Evolutionary conservation across 331 rosid genomes (phyloP).

Genomic region (Cydonia oblonga): DNA sequence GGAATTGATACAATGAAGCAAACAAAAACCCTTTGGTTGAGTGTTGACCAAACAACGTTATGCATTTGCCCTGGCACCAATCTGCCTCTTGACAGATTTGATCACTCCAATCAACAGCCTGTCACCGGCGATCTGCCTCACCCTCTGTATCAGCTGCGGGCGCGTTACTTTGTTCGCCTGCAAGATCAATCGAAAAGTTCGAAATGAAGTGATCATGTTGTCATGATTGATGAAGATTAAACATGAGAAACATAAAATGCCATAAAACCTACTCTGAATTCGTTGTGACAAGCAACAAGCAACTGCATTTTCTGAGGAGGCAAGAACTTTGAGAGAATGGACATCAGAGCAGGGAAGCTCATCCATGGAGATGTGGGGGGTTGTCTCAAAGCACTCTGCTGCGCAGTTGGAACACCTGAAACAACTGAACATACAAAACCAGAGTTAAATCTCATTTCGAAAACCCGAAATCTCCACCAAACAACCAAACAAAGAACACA

Average conservation of each 20-base stretch:
- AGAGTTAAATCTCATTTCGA: neutral
- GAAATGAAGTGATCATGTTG: neutral
- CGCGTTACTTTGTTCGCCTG: constrained; percentile 16
- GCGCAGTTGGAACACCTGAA: constrained; percentile 7
- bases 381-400: neutral
- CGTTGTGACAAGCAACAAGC: constrained; percentile 1
- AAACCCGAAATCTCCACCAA: neutral
- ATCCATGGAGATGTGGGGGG: constrained; percentile 15
- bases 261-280: constrained; percentile 10
- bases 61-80: neutral
- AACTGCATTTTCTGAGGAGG: neutral
- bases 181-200: neutral
- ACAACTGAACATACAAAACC: neutral
- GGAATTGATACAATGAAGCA: neutral
- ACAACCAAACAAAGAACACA: neutral
- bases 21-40: neutral
- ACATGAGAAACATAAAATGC: no score
- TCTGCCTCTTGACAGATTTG: neutral
- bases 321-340: constrained; percentile 8
- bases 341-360: constrained; percentile 15
- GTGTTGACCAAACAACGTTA: neutral
- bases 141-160: neutral
- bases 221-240: neutral
- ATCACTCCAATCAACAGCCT: constrained; percentile 3
- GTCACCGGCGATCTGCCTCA: constrained; percentile 17